Conservation (phyloP, 2,329 filamentous ascomycete species). For the Ophiosphaerella korrae region DNA sequence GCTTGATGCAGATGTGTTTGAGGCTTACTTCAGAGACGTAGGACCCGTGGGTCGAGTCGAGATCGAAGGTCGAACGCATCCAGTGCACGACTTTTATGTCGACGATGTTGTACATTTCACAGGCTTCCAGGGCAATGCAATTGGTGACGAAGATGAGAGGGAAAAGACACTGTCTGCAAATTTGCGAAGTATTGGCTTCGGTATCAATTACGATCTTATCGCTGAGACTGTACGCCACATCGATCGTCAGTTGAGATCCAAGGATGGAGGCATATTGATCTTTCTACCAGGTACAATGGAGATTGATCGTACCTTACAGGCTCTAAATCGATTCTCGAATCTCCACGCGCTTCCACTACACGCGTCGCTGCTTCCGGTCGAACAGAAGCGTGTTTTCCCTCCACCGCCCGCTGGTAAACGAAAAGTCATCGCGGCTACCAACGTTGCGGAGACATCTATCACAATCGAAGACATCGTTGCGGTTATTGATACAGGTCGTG, state of each 20-base stretch:
- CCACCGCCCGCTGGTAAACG: slow-evolving; percentile 76
- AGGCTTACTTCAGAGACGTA: slow-evolving; percentile 76
- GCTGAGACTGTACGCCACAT: slow-evolving; percentile 80
- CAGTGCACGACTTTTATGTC: slow-evolving; percentile 86
- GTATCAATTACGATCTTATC: slow-evolving; percentile 91
- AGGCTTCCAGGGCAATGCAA: slow-evolving; percentile 63
- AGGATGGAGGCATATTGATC: slow-evolving; percentile 88
- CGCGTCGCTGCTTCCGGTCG: slow-evolving; percentile 84
- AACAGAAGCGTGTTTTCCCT: slow-evolving; percentile 86
- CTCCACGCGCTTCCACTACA: slow-evolving; percentile 86
- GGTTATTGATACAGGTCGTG: slow-evolving; percentile 91
- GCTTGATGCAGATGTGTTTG: slow-evolving; percentile 84
- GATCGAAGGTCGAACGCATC: slow-evolving; percentile 86
- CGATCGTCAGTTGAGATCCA: slow-evolving; percentile 72
- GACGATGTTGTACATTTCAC: slow-evolving; percentile 86
- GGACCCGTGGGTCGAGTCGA: slow-evolving; percentile 78
- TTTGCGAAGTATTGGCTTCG: slow-evolving; percentile 62
- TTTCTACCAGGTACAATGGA: slow-evolving; percentile 92
- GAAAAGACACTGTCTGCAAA: slow-evolving; percentile 49
- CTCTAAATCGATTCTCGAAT: slow-evolving; percentile 66
- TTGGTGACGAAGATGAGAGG: slow-evolving; percentile 57
- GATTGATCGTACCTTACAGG: slow-evolving; percentile 79
- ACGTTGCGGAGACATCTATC: slow-evolving; percentile 97
- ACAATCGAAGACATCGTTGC: slow-evolving; percentile 97
- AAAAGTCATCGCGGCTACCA: slow-evolving; percentile 93